Evolutionary conservation across 345 rosid genomes (phyloP), one percentile per base, ranked within the genome.

Genomic region (Melaleuca quinquenervia): DNA sequence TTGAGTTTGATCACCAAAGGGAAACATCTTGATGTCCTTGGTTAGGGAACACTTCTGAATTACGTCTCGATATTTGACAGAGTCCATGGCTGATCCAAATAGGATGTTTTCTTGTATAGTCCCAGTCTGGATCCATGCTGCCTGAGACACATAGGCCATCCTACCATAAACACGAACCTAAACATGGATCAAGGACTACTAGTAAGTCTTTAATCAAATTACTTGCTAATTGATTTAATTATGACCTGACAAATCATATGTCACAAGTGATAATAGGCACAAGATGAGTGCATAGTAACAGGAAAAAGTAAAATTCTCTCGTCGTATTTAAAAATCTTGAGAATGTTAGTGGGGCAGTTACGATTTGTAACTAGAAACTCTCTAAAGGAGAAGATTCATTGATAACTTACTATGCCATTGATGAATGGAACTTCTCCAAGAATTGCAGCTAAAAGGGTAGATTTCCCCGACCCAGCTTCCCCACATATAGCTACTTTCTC

Each of bases 401-500:
- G 58, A 58, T 27, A 21, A 88, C 92, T 90, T 90, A 91, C 93
- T 16, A 55, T 87, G 87, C 95, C 94, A 50, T 87, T 84, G 64
- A 84, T 83, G 45, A 85, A 87, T 53, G 94, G 93, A 89, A 91
- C 92, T 90, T 94, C 94, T 84, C 94, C 92, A n/a, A 94, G 94
- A 87, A 92, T 84, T 36, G 91, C 90, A 21, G 92, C 90, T 85
- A 92, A 90, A 87, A 92, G 91, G 13, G 94, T 91, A 64, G 94
- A 92, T 89, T 94, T 94, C 6, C 94, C 92, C 9, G 94, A 91
- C 32, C 96, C 94, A 53, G 91, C 94, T 82, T 91, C 93, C 58
- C 94, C 94, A 85, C 94, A 93, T 50, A 91, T 88, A 2, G 95
- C 94, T 36, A 93, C 87, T 82, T 93, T 92, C 78, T 90, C 91